A percentile compares a stretch with the other conserved stretches of the same genome.
Conservation (phyloP, 2,329 filamentous ascomycete genomes). For the Calonectria montana region DNA sequence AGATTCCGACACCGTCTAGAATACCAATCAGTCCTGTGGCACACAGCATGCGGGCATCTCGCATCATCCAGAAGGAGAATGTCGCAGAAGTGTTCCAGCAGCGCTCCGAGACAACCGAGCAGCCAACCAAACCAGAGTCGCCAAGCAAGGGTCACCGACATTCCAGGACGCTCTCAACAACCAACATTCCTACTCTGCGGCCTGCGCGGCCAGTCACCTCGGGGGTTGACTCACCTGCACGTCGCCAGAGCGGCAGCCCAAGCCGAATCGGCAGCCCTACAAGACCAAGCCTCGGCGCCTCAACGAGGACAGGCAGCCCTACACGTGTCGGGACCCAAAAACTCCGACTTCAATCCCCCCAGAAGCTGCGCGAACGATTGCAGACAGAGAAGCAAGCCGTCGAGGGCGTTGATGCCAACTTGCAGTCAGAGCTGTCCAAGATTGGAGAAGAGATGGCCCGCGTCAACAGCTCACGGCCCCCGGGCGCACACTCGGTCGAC, state of each 20-base stretch:
- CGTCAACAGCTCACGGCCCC: slow-evolving; percentile 54
- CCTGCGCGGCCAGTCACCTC: slow-evolving; percentile 48
- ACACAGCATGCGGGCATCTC: slow-evolving; percentile 54
- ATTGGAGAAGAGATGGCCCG: slow-evolving; percentile 84
- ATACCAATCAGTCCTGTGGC: slow-evolving; percentile 63
- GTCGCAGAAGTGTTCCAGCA: slow-evolving; percentile 39
- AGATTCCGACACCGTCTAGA: slow-evolving; percentile 58
- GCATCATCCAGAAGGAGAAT: slow-evolving; percentile 56
- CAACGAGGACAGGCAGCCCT: slow-evolving; percentile 45
- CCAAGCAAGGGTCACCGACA: slow-evolving; percentile 50
- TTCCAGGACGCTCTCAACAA: slow-evolving; percentile 63
- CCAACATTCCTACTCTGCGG: slow-evolving; percentile 66
- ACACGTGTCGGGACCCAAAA: slow-evolving; percentile 56
- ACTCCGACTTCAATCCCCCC: slow-evolving; percentile 76
- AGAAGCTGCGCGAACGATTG: slow-evolving; percentile 85
- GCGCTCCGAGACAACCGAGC: slow-evolving; percentile 29
- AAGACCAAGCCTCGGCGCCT: slow-evolving; percentile 9
- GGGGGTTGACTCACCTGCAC: slow-evolving; percentile 38
- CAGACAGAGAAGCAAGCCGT: slow-evolving; percentile 83
- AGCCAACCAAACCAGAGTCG: slow-evolving; percentile 33
- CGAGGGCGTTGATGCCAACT: slow-evolving; percentile 73
- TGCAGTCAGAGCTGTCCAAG: slow-evolving; percentile 81
- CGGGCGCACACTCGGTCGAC: slow-evolving; percentile 50
- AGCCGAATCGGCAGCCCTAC: slow-evolving; percentile 47
- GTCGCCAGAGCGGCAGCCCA: slow-evolving; percentile 40